phyloP scores from a whole-genome alignment of 2,329 filamentous ascomycete species.

The Neopestalotiopsis sp. region DNA sequence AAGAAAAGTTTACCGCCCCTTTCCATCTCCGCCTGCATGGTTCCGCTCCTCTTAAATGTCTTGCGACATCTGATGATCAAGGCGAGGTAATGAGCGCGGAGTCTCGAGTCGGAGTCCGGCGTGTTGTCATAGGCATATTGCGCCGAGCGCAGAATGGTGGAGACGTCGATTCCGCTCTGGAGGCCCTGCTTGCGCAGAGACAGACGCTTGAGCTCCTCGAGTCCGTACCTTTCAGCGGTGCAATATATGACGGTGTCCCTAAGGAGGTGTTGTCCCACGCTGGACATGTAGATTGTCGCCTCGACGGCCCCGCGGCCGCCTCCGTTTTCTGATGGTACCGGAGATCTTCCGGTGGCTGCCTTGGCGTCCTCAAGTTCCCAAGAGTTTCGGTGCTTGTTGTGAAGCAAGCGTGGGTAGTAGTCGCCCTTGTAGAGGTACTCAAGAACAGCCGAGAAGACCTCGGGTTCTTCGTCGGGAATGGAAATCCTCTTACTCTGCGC shows the following conservation, averaged over 20 bases:
- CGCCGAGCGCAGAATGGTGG: conserved; percentile 87
- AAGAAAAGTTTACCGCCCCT: conserved; percentile 94
- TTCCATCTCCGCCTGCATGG: conserved; percentile 99
- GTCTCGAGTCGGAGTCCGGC: conserved; percentile 86
- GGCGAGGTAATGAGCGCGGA: conserved; percentile 96
- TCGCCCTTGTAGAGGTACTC: conserved; percentile 98
- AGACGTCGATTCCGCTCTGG: conserved; percentile 90
- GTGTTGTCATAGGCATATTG: conserved; percentile 97
- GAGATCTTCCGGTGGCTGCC: conserved; percentile 43
- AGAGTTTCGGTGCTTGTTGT: conserved; percentile 83
- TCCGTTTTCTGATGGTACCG: conserved; percentile 47
- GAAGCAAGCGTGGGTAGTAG: conserved; percentile 88
- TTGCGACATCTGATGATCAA: conserved; percentile 96
- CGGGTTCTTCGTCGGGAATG: conserved; percentile 79
- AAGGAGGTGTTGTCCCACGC: conserved; percentile 77
- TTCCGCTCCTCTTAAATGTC: conserved; percentile 97
- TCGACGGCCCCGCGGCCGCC: conserved; percentile 58
- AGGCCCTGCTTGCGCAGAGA: conserved; percentile 93
- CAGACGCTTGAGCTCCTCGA: conserved; percentile 91
- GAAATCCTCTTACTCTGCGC: conserved; percentile 78
- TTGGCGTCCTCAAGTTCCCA: conserved; percentile 84
- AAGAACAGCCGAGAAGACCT: conserved; percentile 91
- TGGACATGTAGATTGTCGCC: conserved; percentile 78
- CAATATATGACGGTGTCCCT: conserved; percentile 96
- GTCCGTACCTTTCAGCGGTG: conserved; percentile 84